phyloP scores from a whole-genome alignment of 2,329 filamentous ascomycete genomes.

The Fusarium clavum region DNA sequence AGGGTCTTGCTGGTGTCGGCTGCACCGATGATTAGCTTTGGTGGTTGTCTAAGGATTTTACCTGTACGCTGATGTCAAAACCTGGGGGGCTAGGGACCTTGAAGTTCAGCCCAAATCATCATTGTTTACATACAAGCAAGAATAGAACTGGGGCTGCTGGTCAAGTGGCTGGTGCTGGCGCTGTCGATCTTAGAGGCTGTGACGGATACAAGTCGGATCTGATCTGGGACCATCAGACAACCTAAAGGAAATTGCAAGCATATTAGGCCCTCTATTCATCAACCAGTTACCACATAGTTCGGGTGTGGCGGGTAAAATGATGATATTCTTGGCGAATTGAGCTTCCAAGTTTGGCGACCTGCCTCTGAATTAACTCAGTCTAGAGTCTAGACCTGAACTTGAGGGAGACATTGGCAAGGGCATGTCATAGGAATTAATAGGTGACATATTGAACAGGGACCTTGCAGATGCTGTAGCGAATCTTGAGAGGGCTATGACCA shows the following conservation, averaged over 20 bases:
- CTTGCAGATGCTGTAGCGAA: background rate
- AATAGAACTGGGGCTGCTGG: constrained; percentile 35
- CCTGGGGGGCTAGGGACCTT: background rate
- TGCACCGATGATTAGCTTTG: constrained; percentile 14
- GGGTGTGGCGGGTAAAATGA: constrained; percentile 17
- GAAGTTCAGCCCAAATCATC: constrained; percentile 11
- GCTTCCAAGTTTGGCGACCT: constrained; percentile 30
- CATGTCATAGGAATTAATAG: constrained; percentile 13
- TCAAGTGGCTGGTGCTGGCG: constrained; percentile 36
- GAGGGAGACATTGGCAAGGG: constrained; percentile 17
- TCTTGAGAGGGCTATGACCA: background rate
- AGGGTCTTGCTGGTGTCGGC: constrained; percentile 14
- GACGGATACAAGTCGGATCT: constrained; percentile 10
- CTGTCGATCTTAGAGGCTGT: constrained; percentile 22
- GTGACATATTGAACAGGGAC: constrained; percentile 24
- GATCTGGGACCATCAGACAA: background rate
- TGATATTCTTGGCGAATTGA: constrained; percentile 18
- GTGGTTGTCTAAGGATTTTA: constrained; percentile 18
- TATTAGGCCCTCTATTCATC: background rate
- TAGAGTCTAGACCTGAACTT: background rate
- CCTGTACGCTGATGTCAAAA: constrained; percentile 31
- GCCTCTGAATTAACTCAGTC: background rate
- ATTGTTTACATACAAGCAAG: constrained; percentile 19
- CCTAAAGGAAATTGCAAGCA: constrained; percentile 10
- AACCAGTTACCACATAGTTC: constrained; percentile 9